phyloP scores from a whole-genome alignment of 1,284 basidiomycete genomes.

The Ganoderma lucidum region DNA sequence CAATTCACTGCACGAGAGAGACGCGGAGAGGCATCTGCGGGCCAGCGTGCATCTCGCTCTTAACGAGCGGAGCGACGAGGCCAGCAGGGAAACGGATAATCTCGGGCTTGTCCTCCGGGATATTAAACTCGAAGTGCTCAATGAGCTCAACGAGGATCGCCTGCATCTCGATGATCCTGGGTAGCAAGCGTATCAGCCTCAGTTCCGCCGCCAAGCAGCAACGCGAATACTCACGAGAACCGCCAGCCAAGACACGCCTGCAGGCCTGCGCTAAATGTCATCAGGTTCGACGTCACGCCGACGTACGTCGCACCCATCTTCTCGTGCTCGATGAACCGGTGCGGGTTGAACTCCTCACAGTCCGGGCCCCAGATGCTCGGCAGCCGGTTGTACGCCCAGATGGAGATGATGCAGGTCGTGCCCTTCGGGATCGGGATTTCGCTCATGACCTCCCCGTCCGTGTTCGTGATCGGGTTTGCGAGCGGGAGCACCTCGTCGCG shows the following conservation, averaged over 20 bases:
- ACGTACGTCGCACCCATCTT: conserved; percentile 53
- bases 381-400: conserved; percentile 49
- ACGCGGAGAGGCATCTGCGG: conserved; percentile 35
- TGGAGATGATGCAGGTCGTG: conserved; percentile 43
- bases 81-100: conserved; percentile 51
- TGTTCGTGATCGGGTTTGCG: conserved; percentile 37
- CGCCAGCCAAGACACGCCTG: conserved; percentile 49
- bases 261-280: conserved; percentile 34
- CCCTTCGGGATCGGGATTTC: conserved; percentile 47
- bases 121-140: conserved; percentile 55
- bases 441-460: conserved; percentile 41
- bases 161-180: conserved; percentile 57
- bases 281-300: conserved; percentile 62
- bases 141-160: conserved; percentile 57
- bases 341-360: conserved; percentile 59
- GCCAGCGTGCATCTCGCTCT: conserved; percentile 53
- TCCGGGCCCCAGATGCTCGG: conserved; percentile 59
- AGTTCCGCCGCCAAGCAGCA: neutral
- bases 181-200: neutral
- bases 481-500: conserved; percentile 46
- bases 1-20: conserved; percentile 24
- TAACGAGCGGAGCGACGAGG: conserved; percentile 56
- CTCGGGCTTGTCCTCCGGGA: conserved; percentile 43
- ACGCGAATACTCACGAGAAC: conserved; percentile 47
- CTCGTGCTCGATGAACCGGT: conserved; percentile 54